These are phyloP conservation scores for Microdochium bolleyi DNA, from an alignment of 2,329 filamentous ascomycete genomes.

Conservation along the genomic window DNA sequence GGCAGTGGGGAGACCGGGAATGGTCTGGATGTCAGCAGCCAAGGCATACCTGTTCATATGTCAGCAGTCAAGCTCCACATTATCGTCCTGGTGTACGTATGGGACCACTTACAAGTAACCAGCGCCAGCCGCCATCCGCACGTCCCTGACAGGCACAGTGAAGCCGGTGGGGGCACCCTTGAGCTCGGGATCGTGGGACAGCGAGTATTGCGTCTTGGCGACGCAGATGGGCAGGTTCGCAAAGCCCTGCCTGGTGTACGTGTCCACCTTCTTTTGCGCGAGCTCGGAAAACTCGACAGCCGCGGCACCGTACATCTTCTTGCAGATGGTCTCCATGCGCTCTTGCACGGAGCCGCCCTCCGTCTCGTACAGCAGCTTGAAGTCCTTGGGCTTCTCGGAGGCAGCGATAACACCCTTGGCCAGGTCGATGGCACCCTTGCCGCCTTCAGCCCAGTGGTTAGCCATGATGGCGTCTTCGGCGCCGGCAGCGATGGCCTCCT, in stretches of 20 bases:
- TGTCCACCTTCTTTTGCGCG: constrained; percentile 93
- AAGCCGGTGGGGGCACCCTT: constrained; percentile 96
- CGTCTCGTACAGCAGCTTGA: constrained; percentile 78
- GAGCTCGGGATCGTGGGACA: constrained; percentile 84
- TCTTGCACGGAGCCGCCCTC: constrained; percentile 69
- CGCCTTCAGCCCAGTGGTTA: constrained; percentile 96
- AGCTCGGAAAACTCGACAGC: constrained; percentile 89
- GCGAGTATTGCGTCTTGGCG: constrained; percentile 96
- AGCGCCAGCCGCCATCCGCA: constrained; percentile 86
- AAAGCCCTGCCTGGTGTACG: constrained; percentile 86
- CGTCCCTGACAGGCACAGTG: constrained; percentile 88
- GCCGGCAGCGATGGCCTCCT: constrained; percentile 85
- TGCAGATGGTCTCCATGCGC: constrained; percentile 83
- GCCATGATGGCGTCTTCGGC: constrained; percentile 89
- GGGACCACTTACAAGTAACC: constrained; percentile 67
- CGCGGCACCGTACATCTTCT: constrained; percentile 89
- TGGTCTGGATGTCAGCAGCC: constrained; percentile 96
- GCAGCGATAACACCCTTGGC: constrained; percentile 81
- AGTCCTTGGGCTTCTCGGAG: constrained; percentile 74
- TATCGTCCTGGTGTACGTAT: no score
- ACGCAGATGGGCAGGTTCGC: constrained; percentile 91
- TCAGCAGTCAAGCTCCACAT: constrained; percentile 22
- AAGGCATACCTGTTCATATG: constrained; percentile 62
- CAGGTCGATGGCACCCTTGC: constrained; percentile 80
- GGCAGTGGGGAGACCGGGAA: constrained; percentile 88